phyloP scores from a whole-genome alignment of 805 yeast species.

The Zygoascus bituminiphila region DNA sequence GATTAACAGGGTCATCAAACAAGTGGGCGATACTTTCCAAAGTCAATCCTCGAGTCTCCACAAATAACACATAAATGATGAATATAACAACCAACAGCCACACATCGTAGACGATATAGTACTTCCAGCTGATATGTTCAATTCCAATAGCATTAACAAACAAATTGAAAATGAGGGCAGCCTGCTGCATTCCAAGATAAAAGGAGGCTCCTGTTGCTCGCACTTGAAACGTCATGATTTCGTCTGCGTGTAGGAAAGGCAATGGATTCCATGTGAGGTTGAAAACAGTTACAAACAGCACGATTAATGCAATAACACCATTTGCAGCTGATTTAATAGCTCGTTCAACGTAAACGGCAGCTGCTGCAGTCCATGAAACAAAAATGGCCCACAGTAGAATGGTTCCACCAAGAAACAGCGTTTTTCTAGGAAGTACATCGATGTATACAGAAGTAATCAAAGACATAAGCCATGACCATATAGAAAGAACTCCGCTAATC shows the following conservation, averaged over 20 bases:
- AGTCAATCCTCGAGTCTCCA: conserved; percentile 69
- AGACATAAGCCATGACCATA: conserved; percentile 5
- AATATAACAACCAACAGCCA: conserved; percentile 25
- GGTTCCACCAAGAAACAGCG: conserved; percentile 51
- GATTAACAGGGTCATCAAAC: conserved; percentile 18
- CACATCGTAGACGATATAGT: conserved; percentile 28
- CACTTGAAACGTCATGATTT: conserved; percentile 4
- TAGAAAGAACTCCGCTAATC: conserved; percentile 17
- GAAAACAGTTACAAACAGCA: conserved; percentile 1
- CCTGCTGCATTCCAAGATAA: not conserved
- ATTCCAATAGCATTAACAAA: conserved; percentile 35
- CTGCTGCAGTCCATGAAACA: conserved; percentile 5
- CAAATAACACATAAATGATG: conserved; percentile 56
- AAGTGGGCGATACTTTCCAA: conserved; percentile 72
- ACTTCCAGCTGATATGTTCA: conserved; percentile 37
- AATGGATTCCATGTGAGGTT: not conserved
- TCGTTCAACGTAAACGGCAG: conserved; percentile 1
- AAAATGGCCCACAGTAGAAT: conserved; percentile 37
- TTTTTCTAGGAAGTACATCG: conserved; percentile 59
- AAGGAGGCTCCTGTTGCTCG: conserved; percentile 3
- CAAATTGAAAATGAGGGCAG: conserved; percentile 21
- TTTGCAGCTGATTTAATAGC: not conserved
- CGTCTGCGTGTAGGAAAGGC: conserved; percentile 2
- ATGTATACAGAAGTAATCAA: conserved; percentile 21
- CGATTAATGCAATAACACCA: not conserved